phyloP scores from a whole-genome alignment of 2,329 filamentous ascomycete genomes.

The Aspergillus eucalypticola region DNA sequence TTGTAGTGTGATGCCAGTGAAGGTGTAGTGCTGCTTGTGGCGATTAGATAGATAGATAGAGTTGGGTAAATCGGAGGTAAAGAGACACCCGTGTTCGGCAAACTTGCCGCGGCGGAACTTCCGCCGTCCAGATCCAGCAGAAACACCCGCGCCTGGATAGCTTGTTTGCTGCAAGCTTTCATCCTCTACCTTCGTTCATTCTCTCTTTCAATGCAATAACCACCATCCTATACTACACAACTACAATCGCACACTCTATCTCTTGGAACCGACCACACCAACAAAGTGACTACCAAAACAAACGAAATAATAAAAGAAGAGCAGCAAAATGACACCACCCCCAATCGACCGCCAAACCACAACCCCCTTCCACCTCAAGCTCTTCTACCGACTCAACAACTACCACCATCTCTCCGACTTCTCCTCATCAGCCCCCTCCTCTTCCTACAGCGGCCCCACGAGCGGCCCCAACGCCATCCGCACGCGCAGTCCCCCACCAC shows the following conservation, averaged over 20 bases:
- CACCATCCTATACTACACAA: background rate
- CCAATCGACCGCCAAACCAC: slow-evolving; percentile 68
- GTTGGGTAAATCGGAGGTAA: background rate
- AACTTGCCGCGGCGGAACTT: no score
- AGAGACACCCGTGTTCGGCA: no score
- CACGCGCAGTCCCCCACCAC: slow-evolving; percentile 48
- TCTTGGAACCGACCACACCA: background rate
- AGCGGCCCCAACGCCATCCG: slow-evolving; percentile 45
- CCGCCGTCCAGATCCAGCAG: no score
- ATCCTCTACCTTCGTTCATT: background rate
- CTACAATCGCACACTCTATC: background rate
- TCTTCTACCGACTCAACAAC: slow-evolving; percentile 75
- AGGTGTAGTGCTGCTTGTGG: background rate
- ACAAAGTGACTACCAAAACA: background rate
- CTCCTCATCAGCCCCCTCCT: slow-evolving; percentile 28
- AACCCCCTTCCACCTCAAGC: slow-evolving; percentile 79
- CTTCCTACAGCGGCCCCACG: slow-evolving; percentile 25
- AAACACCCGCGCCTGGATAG: no score
- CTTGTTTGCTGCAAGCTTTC: no score
- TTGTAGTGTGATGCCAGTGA: slow-evolving; percentile 21
- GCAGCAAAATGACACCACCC: slow-evolving; percentile 30
- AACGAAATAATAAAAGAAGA: slow-evolving; percentile 16
- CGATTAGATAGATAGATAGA: background rate
- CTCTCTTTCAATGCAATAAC: background rate
- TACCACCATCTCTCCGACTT: slow-evolving; percentile 62